Conservation (phyloP, 352 stramenopile species). For the Pythium folliculosum region DNA sequence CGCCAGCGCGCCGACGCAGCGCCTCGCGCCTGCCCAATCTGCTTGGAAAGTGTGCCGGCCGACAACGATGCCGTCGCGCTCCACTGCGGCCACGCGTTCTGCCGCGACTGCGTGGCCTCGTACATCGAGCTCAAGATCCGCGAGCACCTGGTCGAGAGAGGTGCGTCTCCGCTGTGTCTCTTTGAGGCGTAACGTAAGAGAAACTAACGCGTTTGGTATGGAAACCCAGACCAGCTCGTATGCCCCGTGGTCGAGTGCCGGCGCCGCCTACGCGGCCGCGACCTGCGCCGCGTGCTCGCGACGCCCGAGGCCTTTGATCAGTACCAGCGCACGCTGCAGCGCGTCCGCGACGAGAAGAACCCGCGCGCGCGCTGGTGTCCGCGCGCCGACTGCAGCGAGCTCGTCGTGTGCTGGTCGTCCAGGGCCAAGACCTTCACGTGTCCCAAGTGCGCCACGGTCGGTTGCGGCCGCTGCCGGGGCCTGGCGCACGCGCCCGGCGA, state of each 20-base stretch:
- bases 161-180: too few species aligned
- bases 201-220: background rate
- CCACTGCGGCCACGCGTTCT: conserved; percentile 61
- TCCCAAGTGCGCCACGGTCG: conserved; percentile 48
- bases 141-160: conserved; percentile 58
- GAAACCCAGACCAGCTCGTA: conserved; percentile 64
- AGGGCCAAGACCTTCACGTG: conserved; percentile 52
- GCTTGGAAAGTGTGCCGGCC: conserved; percentile 38
- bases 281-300: conserved; percentile 39
- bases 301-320: conserved; percentile 16
- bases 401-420: conserved; percentile 57
- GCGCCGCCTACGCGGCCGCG: conserved; percentile 36
- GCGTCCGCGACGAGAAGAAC: conserved; percentile 70
- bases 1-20: conserved; percentile 9
- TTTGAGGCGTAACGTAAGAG: too few species aligned
- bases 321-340: conserved; percentile 44
- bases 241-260: conserved; percentile 66
- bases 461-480: conserved; percentile 63
- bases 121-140: conserved; percentile 67
- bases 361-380: conserved; percentile 71
- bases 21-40: conserved; percentile 54
- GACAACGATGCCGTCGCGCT: conserved; percentile 37
- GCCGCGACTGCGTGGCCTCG: conserved; percentile 44
- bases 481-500: conserved; percentile 32
- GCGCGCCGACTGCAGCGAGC: conserved; percentile 51